Percentiles rank a stretch among this genome's conserved stretches.
These are phyloP conservation scores for Citrullus colocynthis DNA, from an alignment of 306 rosid genomes.

Conservation along the genomic window DNA sequence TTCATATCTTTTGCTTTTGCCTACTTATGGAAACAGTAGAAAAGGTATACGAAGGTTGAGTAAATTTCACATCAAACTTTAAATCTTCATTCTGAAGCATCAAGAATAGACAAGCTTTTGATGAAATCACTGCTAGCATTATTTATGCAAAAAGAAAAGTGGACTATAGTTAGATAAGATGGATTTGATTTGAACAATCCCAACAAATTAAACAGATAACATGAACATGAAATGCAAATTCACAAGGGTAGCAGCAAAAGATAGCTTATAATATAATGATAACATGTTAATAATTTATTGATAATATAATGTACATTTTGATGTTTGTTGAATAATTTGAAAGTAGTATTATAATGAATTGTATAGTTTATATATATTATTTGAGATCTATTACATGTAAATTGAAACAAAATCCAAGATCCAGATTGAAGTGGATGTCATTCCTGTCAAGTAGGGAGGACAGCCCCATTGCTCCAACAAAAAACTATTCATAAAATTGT, in stretches of 20 bases:
- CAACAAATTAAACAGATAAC: background rate
- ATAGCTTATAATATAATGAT: background rate
- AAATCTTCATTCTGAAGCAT: background rate
- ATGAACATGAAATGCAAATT: background rate
- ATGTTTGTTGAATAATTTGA: background rate
- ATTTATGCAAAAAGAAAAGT: background rate
- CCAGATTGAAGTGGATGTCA: background rate
- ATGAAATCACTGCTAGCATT: background rate
- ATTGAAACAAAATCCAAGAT: background rate
- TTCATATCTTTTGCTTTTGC: background rate
- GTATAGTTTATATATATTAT: background rate
- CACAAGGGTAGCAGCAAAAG: background rate
- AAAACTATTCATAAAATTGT: background rate
- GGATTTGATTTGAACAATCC: background rate
- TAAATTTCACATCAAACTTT: constrained; percentile 1
- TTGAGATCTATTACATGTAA: background rate
- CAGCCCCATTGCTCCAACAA: background rate
- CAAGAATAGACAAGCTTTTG: background rate
- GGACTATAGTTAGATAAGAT: background rate
- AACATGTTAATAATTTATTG: background rate
- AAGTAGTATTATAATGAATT: background rate
- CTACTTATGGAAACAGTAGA: background rate
- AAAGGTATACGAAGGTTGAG: background rate
- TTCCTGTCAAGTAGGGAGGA: background rate
- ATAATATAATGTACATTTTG: background rate